phyloP scores from a whole-genome alignment of 2,329 filamentous ascomycete genomes.

The Pseudogymnoascus sp. region DNA sequence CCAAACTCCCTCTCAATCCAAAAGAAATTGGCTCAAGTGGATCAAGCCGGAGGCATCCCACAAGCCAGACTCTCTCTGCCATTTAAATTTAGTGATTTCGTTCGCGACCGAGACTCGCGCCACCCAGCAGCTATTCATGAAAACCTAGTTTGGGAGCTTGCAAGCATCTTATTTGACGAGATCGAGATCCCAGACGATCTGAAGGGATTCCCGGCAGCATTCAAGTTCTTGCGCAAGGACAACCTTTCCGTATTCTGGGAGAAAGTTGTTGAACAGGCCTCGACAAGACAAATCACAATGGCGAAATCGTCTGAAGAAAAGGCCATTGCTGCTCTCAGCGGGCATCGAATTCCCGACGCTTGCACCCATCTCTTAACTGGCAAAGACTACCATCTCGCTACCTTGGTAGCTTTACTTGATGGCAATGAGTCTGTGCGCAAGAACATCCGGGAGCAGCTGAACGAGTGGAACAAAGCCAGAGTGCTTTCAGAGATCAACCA shows the following conservation, averaged over 20 bases:
- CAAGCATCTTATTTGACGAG: slow-evolving; percentile 80
- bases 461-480: slow-evolving; percentile 74
- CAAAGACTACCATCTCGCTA: slow-evolving; percentile 75
- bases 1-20: slow-evolving; percentile 48
- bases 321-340: slow-evolving; percentile 70
- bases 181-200: slow-evolving; percentile 37
- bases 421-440: slow-evolving; percentile 58
- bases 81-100: slow-evolving; percentile 42
- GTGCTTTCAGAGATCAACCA: slow-evolving; percentile 82
- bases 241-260: slow-evolving; percentile 61
- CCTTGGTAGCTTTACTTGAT: slow-evolving; percentile 74
- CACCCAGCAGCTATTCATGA: slow-evolving; percentile 50
- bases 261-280: slow-evolving; percentile 53
- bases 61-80: slow-evolving; percentile 40
- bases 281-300: slow-evolving; percentile 45
- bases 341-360: slow-evolving; percentile 71
- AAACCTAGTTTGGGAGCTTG: slow-evolving; percentile 73
- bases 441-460: slow-evolving; percentile 71
- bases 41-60: slow-evolving; percentile 49
- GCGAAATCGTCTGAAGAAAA: slow-evolving; percentile 67
- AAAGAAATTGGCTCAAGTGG: slow-evolving; percentile 45
- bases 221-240: slow-evolving; percentile 43
- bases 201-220: slow-evolving; percentile 27
- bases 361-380: slow-evolving; percentile 69
- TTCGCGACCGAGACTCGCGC: slow-evolving; percentile 31